Conservation (phyloP, 179 eudicot genomes). For the Vitellaria paradoxa region DNA sequence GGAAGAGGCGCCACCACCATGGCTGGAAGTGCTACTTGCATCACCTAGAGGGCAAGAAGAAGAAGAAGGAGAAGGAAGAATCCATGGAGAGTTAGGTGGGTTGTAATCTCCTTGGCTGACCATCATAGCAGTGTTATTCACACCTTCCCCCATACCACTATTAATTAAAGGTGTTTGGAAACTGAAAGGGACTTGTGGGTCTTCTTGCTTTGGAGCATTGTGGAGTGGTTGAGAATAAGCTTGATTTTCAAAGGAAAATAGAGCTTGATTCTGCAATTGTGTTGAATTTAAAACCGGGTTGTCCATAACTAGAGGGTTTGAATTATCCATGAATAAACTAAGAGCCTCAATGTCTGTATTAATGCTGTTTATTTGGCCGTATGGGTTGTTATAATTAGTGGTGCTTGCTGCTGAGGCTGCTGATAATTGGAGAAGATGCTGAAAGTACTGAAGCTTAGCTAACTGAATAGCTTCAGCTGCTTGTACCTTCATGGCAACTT, state of each 20-base stretch:
- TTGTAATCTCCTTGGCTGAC: neutral
- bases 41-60: conserved; percentile 20
- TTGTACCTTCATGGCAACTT: conserved; percentile 24
- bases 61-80: conserved; percentile 13
- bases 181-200: conserved; percentile 19
- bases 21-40: conserved; percentile 26
- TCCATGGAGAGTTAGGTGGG: conserved; percentile 16
- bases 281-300: conserved; percentile 1
- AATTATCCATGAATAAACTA: neutral
- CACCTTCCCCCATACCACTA: too few species aligned
- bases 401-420: neutral
- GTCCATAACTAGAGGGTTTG: neutral
- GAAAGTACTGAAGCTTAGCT: conserved; percentile 26
- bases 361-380: neutral
- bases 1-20: conserved; percentile 24
- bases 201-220: neutral
- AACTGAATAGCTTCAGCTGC: conserved; percentile 24
- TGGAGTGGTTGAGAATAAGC: conserved; percentile 22
- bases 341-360: conserved; percentile 1
- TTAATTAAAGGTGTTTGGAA: conserved; percentile 18
- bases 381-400: neutral
- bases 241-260: conserved; percentile 10
- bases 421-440: conserved; percentile 26
- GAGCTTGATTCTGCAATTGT: conserved; percentile 10
- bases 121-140: neutral